Evolutionary conservation across 495 filamentous ascomycete species (phyloP).

Genomic region (Sabuloglossum arenarium): DNA sequence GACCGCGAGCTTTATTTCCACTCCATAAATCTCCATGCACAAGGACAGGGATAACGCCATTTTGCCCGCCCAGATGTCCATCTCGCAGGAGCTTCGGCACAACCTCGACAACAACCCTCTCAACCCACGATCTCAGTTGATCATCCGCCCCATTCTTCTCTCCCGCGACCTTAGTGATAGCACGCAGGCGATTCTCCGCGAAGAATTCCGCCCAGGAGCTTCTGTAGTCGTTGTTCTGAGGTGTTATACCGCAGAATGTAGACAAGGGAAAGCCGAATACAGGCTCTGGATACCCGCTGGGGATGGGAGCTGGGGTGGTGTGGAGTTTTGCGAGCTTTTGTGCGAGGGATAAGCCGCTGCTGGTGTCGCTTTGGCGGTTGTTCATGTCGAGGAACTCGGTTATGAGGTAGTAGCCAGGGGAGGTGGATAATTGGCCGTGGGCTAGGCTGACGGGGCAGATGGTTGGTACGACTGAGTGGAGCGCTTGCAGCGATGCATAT

Average conservation of each 20-base stretch:
- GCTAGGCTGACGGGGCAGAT: constrained; percentile 56
- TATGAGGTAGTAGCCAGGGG: constrained; percentile 33
- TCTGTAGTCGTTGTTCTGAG: constrained; percentile 50
- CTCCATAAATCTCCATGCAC: constrained; percentile 86
- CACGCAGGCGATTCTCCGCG: constrained; percentile 45
- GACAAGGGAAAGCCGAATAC: constrained; percentile 66
- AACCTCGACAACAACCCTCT: constrained; percentile 35
- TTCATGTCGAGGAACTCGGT: constrained; percentile 64
- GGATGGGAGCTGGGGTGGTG: constrained; percentile 47
- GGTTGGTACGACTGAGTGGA: constrained; percentile 45
- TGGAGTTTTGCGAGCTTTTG: constrained; percentile 62
- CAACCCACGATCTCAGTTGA: constrained; percentile 37
- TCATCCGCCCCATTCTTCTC: constrained; percentile 39
- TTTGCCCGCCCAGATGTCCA: constrained; percentile 36
- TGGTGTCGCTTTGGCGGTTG: constrained; percentile 6
- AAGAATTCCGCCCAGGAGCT: constrained; percentile 69
- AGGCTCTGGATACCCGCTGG: constrained; percentile 32
- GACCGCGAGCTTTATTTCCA: constrained; percentile 56
- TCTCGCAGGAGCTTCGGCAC: constrained; percentile 55
- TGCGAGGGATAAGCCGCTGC: constrained; percentile 31
- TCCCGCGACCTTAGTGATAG: constrained; percentile 36
- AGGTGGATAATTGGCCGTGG: constrained; percentile 36
- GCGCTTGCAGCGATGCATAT: constrained; percentile 62
- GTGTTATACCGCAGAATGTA: constrained; percentile 71
- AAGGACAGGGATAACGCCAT: constrained; percentile 45